Conservation (phyloP, 495 filamentous ascomycete genomes). For the Jackrogersella multiformis region DNA sequence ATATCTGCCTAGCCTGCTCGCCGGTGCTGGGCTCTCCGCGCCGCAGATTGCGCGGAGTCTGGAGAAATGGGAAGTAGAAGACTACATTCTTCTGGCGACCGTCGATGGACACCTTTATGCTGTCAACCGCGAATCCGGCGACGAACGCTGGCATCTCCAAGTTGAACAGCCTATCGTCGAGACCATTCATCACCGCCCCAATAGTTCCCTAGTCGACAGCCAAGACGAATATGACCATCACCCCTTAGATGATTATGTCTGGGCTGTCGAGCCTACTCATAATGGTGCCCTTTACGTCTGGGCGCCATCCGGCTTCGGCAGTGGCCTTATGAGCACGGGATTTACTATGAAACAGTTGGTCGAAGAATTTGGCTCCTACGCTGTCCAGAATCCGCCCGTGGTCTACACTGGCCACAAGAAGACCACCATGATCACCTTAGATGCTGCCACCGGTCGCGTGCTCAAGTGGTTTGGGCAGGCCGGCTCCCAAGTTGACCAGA, state of each 20-base stretch:
- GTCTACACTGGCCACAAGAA: slow-evolving; percentile 92
- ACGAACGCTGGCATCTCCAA: slow-evolving; percentile 83
- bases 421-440: slow-evolving; percentile 85
- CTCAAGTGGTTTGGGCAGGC: slow-evolving; percentile 60
- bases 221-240: slow-evolving; percentile 55
- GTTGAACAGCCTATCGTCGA: slow-evolving; percentile 87
- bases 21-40: slow-evolving; percentile 72
- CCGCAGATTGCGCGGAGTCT: slow-evolving; percentile 92
- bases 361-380: slow-evolving; percentile 76
- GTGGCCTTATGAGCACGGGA: slow-evolving; percentile 79
- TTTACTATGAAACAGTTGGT: slow-evolving; percentile 87
- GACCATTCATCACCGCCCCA: slow-evolving; percentile 81
- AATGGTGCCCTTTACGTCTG: slow-evolving; percentile 92
- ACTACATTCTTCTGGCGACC: slow-evolving; percentile 99
- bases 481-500: slow-evolving; percentile 56
- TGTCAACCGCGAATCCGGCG: slow-evolving; percentile 85
- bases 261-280: slow-evolving; percentile 93
- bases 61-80: slow-evolving; percentile 99
- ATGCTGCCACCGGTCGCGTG: slow-evolving; percentile 83
- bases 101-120: slow-evolving; percentile 97
- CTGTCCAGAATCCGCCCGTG: slow-evolving; percentile 72
- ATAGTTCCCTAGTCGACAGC: slow-evolving; percentile 67
- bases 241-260: slow-evolving; percentile 84
- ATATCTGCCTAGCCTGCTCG: slow-evolving; percentile 60
- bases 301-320: slow-evolving; percentile 71